Percentiles rank a stretch among this genome's conserved stretches.
Conservation (phyloP, 2,329 filamentous ascomycete genomes). For the Diaporthe sp. region DNA sequence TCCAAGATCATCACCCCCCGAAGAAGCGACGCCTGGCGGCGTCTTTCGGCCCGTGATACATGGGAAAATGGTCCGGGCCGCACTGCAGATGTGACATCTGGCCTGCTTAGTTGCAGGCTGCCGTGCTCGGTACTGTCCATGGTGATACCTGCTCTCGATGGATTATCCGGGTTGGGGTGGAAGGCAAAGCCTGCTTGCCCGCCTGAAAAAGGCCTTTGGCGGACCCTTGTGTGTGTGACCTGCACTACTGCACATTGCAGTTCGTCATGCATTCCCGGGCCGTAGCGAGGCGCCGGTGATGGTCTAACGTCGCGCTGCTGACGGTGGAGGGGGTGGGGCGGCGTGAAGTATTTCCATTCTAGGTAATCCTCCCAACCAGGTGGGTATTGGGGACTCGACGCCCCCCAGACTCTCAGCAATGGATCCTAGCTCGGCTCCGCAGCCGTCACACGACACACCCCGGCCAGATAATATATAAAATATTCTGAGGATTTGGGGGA, state of each 20-base stretch:
- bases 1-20: too few species aligned
- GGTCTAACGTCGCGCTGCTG: background rate
- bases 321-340: background rate
- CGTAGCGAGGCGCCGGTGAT: background rate
- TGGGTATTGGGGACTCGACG: background rate
- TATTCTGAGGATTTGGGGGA: background rate
- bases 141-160: background rate
- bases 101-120: too few species aligned
- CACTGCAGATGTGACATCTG: too few species aligned
- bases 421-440: background rate
- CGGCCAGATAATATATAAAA: background rate
- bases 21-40: too few species aligned
- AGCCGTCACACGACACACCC: background rate
- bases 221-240: background rate
- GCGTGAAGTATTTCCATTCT: background rate
- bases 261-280: background rate
- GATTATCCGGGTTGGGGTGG: background rate
- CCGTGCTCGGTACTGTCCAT: background rate
- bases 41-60: too few species aligned
- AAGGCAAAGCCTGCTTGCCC: background rate
- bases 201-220: background rate
- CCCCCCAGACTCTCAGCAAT: background rate
- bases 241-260: background rate
- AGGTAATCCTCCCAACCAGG: slow-evolving; percentile 1
- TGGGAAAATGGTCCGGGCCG: too few species aligned